Base-by-base conservation (phyloP, 164 flowering plant genomes). In the Sedum album region DNA sequence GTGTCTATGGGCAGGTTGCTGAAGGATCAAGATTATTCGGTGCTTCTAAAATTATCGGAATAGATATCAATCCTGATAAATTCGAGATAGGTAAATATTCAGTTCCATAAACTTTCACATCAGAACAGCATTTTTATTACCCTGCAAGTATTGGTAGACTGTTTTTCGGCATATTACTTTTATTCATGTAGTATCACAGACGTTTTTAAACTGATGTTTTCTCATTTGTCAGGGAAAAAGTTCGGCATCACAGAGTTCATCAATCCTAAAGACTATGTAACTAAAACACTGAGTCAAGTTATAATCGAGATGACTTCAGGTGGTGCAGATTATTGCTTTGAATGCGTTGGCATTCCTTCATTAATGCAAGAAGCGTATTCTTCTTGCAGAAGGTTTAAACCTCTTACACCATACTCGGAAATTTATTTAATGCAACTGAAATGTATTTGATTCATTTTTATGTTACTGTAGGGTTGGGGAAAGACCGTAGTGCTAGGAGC, bases 251-350 rank as follows among this genome's bases (percentile, higher is more conserved):
- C 91, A 1, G 80, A 87, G 67, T 89, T 87, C 65, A 38, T 87
- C 41, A 85, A 89, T 68, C 86, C 89, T 10, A 64, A 69, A 0
- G 69, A 77, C 13, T 18, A 35, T 31, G 51, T n/a, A 51, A 51
- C 21, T 18, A 2, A 4, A 48, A 20, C 17, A 41, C 46, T 11
- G 1, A 11, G 5, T 5, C 74, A 86, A 88, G 81, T 81, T 53
- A 76, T 86, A 41, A 72, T 15, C 0, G 89, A 86, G 66, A 77
- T 88, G 84, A 88, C 89, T 33, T 78, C 63, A 68, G 93, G 93
- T 11, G 93, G 90, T 26, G 93, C 88, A 42, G 93, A 88, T 65
- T 83, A 82, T 57, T 82, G 93, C 78, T 88, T 88, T 65, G 93
- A 88, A 71, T 86, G 93, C 67, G 90, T 86, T 46, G 90, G 93